Evolutionary conservation across 2,329 filamentous ascomycete genomes (phyloP), one percentile per base, ranked within the genome.

Genomic region (Colletotrichum eremochloae): DNA sequence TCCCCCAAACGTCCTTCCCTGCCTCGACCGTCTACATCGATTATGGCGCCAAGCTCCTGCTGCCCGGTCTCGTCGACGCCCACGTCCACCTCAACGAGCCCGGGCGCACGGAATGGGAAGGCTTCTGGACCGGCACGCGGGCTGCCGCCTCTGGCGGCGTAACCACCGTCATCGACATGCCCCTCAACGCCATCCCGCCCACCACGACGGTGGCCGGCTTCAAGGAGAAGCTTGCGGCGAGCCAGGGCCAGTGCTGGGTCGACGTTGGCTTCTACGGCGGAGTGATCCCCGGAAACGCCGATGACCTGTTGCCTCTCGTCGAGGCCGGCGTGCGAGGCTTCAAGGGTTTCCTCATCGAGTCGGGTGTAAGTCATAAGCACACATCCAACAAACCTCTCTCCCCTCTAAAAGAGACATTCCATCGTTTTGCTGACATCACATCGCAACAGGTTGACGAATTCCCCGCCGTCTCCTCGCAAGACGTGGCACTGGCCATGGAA

Each of bases 241-340:
- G 94, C 52, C 83, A 89, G 73, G 94, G 93, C 44, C 93, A 98
- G 83, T 97, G 96, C 83, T 99, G 96, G 96, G 94, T 98, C 36
- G 96, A 98, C 78, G 95, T 98, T n/a, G 96, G 95, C 40, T 98
- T 99, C 82, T 98, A 98, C 80, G 96, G 96, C 36, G 96, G 96
- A 42, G 91, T 98, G 50, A 91, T 99, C 60, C 96, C 96, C 4
- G 96, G 96, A 1, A 99, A 99, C 79, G 89, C 91, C 3, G 82
- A 88, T 14, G 91, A 98, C 78, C 84, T 99, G 67, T 90, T 94
- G 76, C 92, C 91, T 0, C 86, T 99, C 5, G 93, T 98, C 0
- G 88, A 94, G 68, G 93, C 91, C 52, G 96, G 96, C 66, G 96
- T 98, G 14, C 88, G 95, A 75, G 96, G 96, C 15, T 98, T 99